phyloP scores from a whole-genome alignment of 1,284 basidiomycete species.

The Tylopilus orsonianus region DNA sequence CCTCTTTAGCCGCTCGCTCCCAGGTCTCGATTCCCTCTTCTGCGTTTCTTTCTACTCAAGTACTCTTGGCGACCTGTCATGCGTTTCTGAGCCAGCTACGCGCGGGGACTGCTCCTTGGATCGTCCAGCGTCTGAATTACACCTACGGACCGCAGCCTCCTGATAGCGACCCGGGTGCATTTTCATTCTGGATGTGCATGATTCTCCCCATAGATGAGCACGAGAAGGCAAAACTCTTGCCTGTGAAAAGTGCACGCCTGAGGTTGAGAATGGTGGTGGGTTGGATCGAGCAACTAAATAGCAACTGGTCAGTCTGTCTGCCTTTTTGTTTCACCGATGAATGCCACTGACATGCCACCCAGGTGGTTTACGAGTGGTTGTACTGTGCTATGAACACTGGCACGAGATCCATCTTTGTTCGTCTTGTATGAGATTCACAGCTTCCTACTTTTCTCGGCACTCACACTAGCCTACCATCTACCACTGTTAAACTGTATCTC shows the following conservation, averaged over 20 bases:
- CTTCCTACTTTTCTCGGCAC: slow-evolving; percentile 3
- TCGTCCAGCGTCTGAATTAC: slow-evolving; percentile 80
- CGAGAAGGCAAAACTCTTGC: slow-evolving; percentile 92
- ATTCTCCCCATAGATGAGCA: slow-evolving; percentile 94
- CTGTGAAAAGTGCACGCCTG: slow-evolving; percentile 78
- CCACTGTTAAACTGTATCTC: slow-evolving; percentile 16
- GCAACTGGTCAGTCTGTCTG: slow-evolving; percentile 55
- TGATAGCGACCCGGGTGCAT: slow-evolving; percentile 61
- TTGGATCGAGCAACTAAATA: slow-evolving; percentile 85
- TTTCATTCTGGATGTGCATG: slow-evolving; percentile 90
- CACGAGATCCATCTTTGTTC: neutral
- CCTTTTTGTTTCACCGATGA: neutral
- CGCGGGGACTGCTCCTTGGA: slow-evolving; percentile 86
- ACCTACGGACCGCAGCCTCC: slow-evolving; percentile 75
- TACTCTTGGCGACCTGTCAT: slow-evolving; percentile 76
- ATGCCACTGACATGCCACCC: slow-evolving; percentile 17
- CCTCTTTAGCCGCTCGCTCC: slow-evolving; percentile 2
- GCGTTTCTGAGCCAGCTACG: slow-evolving; percentile 79
- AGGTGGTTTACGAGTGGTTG: slow-evolving; percentile 55
- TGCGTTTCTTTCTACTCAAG: slow-evolving; percentile 51
- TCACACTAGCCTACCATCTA: slow-evolving; percentile 13
- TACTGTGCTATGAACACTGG: slow-evolving; percentile 31
- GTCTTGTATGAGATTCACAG: slow-evolving; percentile 15
- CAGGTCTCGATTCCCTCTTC: slow-evolving; percentile 15
- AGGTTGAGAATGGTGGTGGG: slow-evolving; percentile 83